A percentile compares a stretch with the other conserved stretches of the same genome.
These are phyloP conservation scores for Jacaranda mimosifolia DNA, from an alignment of 257 asterid species.

Conservation along the genomic window DNA sequence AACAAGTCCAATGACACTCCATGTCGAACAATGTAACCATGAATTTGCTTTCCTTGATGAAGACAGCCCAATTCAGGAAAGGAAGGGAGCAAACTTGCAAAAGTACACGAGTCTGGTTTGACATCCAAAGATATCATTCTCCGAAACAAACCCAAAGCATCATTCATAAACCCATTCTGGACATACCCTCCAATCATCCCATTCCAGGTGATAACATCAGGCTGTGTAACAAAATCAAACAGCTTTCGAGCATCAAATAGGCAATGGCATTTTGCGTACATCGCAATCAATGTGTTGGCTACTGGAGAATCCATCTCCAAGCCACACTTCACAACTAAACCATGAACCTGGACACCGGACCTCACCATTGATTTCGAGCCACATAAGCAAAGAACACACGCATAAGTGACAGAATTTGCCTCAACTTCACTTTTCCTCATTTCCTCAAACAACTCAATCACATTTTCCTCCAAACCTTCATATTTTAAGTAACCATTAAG, in stretches of 20 bases:
- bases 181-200: constrained; percentile 86
- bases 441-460: constrained; percentile 61
- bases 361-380: constrained; percentile 58
- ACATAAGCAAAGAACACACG: constrained; percentile 72
- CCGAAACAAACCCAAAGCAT: constrained; percentile 59
- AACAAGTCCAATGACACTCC: constrained; percentile 63
- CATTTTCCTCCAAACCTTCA: constrained; percentile 50
- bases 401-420: constrained; percentile 72
- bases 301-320: constrained; percentile 67
- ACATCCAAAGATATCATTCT: constrained; percentile 57
- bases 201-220: constrained; percentile 75
- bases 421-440: constrained; percentile 63
- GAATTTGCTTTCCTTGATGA: constrained; percentile 71
- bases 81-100: constrained; percentile 81
- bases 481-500: constrained; percentile 66
- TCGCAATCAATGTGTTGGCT: constrained; percentile 73
- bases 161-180: constrained; percentile 71
- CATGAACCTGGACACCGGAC: constrained; percentile 72
- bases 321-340: constrained; percentile 65
- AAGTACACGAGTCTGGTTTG: constrained; percentile 78
- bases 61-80: constrained; percentile 56
- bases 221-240: constrained; percentile 53
- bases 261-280: constrained; percentile 75
- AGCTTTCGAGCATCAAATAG: constrained; percentile 63
- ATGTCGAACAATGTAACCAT: constrained; percentile 68